Evolutionary conservation across 2,329 filamentous ascomycete species (phyloP).

Genomic region (Talaromyces sp.): DNA sequence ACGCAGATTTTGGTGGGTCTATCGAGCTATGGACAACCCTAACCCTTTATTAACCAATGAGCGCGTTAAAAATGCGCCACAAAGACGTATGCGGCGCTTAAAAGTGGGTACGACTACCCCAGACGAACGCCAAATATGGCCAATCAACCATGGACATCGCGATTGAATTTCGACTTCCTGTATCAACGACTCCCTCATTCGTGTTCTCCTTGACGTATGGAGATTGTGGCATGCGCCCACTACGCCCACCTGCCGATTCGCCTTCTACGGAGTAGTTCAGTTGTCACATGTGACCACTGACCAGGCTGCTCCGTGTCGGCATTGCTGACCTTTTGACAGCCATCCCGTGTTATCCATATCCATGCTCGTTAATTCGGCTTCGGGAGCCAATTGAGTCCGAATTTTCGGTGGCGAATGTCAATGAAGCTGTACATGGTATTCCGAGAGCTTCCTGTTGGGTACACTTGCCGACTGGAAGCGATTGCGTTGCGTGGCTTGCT

Average conservation of each 20-base stretch:
- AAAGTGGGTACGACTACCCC: background rate
- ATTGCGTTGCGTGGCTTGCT: background rate
- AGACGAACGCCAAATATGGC: background rate
- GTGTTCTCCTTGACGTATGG: background rate
- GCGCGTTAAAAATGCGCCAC: background rate
- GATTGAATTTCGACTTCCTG: conserved; percentile 3
- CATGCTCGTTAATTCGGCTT: background rate
- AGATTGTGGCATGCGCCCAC: background rate
- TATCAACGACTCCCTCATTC: background rate
- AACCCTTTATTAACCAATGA: background rate
- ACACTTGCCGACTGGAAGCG: background rate
- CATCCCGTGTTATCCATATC: background rate
- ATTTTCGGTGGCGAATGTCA: background rate
- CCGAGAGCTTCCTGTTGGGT: background rate
- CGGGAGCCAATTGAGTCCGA: background rate
- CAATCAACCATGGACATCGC: background rate
- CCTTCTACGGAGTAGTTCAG: background rate
- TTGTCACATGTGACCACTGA: background rate
- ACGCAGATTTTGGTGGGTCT: background rate
- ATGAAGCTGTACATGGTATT: background rate
- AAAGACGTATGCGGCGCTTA: conserved; percentile 3
- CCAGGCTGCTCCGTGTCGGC: background rate
- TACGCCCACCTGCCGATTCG: background rate
- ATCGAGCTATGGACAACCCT: background rate
- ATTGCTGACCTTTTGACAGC: background rate